A percentile compares a stretch with the other conserved stretches of the same genome.
Evolutionary conservation across 805 yeast species (phyloP).

Genomic region (Ogataea thermomethanolica): DNA sequence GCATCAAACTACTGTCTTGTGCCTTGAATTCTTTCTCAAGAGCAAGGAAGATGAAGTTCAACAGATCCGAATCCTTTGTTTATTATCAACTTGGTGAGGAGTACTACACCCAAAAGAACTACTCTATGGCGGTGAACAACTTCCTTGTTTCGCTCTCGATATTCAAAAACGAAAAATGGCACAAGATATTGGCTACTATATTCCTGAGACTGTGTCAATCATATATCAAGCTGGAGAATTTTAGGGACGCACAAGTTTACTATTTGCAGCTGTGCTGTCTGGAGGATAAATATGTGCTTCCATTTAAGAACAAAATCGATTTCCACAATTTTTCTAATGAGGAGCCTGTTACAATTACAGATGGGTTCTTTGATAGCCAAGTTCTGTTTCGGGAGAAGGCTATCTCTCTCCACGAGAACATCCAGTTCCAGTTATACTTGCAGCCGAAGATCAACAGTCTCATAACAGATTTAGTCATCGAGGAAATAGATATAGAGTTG

Average conservation of each 20-base stretch:
- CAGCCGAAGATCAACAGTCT: constrained; percentile 27
- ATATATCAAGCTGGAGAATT: constrained; percentile 31
- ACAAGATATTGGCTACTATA: constrained; percentile 30
- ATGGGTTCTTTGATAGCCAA: constrained; percentile 17
- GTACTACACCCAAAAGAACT: constrained; percentile 32
- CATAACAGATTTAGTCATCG: constrained; percentile 16
- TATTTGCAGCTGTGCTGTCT: constrained; percentile 33
- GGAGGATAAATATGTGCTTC: constrained; percentile 8
- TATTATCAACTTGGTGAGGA: constrained; percentile 53
- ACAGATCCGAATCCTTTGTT: constrained; percentile 40
- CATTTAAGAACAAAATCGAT: constrained; percentile 5
- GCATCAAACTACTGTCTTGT: constrained; percentile 34
- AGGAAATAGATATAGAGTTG: constrained; percentile 21
- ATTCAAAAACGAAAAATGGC: constrained; percentile 43
- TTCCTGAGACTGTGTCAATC: constrained; percentile 39
- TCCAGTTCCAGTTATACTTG: constrained; percentile 33
- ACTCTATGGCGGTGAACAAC: constrained; percentile 40
- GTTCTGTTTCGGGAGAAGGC: constrained; percentile 18
- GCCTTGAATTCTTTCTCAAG: constrained; percentile 37
- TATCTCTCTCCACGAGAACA: constrained; percentile 20
- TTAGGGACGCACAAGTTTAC: constrained; percentile 33
- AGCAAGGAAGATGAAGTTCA: constrained; percentile 33
- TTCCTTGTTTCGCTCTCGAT: constrained; percentile 37
- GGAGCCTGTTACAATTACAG: constrained; percentile 15
- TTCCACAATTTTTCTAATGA: constrained; percentile 6